These are phyloP conservation scores for Endogone sp. DNA, from an alignment of 192 early-diverging fungal species.

Conservation along the genomic window DNA sequence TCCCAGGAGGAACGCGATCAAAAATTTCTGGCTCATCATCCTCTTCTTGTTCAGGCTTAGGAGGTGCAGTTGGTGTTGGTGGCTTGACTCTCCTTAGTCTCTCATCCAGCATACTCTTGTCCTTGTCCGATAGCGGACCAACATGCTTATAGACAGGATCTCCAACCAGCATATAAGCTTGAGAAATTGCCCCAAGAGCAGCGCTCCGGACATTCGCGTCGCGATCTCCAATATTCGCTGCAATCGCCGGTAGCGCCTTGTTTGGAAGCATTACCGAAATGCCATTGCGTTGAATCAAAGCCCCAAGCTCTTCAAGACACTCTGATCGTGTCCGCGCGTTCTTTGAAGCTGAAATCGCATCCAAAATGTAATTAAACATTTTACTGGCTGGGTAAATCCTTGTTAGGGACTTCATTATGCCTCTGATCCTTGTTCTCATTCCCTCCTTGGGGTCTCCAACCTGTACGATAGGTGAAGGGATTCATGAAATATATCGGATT, in stretches of 20 bases:
- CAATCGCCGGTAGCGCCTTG: conserved; percentile 71
- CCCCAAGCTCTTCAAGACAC: conserved; percentile 75
- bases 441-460: conserved; percentile 84
- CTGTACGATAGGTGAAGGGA: too few relatives aligned
- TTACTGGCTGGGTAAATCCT: conserved; percentile 78
- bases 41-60: conserved; percentile 11
- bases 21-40: conserved; percentile 49
- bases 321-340: conserved; percentile 79
- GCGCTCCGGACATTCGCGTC: conserved; percentile 82
- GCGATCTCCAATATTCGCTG: conserved; percentile 69
- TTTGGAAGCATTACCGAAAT: conserved; percentile 58
- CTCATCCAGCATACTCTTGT: conserved; percentile 78
- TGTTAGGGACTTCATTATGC: conserved; percentile 66
- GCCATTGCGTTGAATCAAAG: conserved; percentile 68
- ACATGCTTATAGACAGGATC: conserved; percentile 71
- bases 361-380: conserved; percentile 63
- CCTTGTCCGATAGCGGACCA: conserved; percentile 73
- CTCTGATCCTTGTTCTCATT: conserved; percentile 66
- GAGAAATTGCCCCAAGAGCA: conserved; percentile 64
- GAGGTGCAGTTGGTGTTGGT: conserved; percentile 1
- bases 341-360: conserved; percentile 66
- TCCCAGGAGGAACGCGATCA: conserved; percentile 39
- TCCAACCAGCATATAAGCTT: conserved; percentile 72
- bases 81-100: conserved; percentile 45
- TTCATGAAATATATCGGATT: conserved; percentile 14